Evolutionary conservation across 306 rosid species (phyloP).

Genomic region (Dicorynia guianensis): DNA sequence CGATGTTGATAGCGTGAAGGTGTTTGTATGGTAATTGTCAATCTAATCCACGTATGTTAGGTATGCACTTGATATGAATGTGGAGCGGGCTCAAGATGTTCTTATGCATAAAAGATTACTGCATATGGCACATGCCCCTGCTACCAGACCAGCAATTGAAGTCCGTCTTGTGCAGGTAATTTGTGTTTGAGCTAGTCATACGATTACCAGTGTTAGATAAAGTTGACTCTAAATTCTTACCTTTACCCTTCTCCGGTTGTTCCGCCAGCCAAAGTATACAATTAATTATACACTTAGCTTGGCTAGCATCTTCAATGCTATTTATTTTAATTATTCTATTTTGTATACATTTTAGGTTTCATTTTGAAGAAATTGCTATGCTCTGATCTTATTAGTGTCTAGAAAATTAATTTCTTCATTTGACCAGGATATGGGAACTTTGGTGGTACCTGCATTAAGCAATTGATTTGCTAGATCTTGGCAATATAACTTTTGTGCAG

Average conservation of each 20-base stretch:
- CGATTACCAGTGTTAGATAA: not conserved
- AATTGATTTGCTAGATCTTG: slow-evolving; percentile 34
- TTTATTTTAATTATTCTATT: not conserved
- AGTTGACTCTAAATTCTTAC: not conserved
- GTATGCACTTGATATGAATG: slow-evolving; percentile 83
- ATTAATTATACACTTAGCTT: not conserved
- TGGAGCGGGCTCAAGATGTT: slow-evolving; percentile 80
- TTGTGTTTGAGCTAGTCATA: not conserved
- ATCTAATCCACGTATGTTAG: slow-evolving; percentile 41
- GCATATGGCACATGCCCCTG: slow-evolving; percentile 63
- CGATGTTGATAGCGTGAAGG: not conserved
- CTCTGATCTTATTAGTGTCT: slow-evolving; percentile 29
- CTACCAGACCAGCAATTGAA: slow-evolving; percentile 73
- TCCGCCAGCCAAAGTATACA: not conserved
- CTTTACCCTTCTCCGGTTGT: not conserved
- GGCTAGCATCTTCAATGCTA: slow-evolving; percentile 1
- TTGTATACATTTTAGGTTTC: slow-evolving; percentile 6
- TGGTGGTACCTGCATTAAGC: slow-evolving; percentile 28
- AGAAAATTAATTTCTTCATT: slow-evolving; percentile 17
- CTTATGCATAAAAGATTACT: slow-evolving; percentile 76
- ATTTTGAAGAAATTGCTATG: not conserved
- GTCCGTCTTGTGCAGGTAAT: slow-evolving; percentile 80
- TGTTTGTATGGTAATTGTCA: not conserved
- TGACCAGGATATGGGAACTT: slow-evolving; percentile 29
- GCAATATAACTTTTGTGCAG: slow-evolving; percentile 57